Conservation (phyloP, 1,284 basidiomycete species). For the Mycena citricolor region DNA sequence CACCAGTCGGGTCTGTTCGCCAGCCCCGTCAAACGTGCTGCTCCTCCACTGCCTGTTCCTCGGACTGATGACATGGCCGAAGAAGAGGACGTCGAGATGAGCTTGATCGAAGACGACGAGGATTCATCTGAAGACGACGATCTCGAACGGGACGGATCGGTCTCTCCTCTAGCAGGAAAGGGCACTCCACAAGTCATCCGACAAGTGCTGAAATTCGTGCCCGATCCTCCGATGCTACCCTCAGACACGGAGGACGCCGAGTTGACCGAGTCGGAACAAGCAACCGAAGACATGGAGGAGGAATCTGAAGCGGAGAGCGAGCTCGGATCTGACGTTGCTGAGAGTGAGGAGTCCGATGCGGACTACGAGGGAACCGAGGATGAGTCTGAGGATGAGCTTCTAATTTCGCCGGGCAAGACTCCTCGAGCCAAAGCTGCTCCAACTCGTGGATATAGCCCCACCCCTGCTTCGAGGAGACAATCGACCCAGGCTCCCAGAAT, state of each 20-base stretch:
- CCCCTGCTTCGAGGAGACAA: conserved; percentile 7
- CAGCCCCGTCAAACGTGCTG: conserved; percentile 40
- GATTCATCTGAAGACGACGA: conserved; percentile 19
- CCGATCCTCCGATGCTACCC: conserved; percentile 36
- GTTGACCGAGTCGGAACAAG: conserved; percentile 23
- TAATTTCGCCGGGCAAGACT: conserved; percentile 15
- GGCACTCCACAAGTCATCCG: conserved; percentile 30
- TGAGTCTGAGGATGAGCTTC: conserved; percentile 13
- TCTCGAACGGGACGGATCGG: conserved; percentile 21
- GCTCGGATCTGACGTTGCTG: conserved; percentile 26
- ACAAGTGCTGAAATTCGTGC: conserved; percentile 33
- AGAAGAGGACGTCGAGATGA: conserved; percentile 36
- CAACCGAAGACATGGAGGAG: conserved; percentile 27
- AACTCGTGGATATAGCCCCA: conserved; percentile 17
- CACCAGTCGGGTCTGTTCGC: conserved; percentile 70
- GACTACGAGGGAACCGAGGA: conserved; percentile 14
- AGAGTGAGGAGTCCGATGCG: conserved; percentile 29
- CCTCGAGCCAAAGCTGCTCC: conserved; percentile 15
- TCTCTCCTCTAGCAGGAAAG: conserved; percentile 40
- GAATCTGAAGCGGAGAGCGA: conserved; percentile 32
- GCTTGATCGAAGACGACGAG: conserved; percentile 32
- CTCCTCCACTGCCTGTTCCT: conserved; percentile 15
- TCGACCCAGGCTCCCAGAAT: conserved; percentile 28
- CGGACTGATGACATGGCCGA: conserved; percentile 21
- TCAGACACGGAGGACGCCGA: conserved; percentile 33